phyloP scores from a whole-genome alignment of 306 rosid genomes.

The Benincasa hispida region DNA sequence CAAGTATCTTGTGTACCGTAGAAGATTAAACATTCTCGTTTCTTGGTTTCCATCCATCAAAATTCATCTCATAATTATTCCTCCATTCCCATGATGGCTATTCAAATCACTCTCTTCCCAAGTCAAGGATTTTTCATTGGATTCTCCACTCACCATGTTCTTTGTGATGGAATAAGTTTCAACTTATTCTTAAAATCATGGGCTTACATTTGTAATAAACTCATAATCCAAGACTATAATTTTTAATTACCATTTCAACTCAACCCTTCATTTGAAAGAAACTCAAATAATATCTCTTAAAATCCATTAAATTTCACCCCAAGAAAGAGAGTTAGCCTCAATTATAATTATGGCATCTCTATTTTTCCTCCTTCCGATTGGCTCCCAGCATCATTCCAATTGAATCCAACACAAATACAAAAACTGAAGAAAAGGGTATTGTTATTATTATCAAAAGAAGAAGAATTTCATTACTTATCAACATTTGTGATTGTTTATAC shows the following conservation, averaged over 20 bases:
- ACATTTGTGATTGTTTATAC: too few species aligned
- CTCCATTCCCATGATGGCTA: constrained; percentile 4
- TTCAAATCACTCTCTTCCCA: constrained; percentile 38
- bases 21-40: constrained; percentile 9
- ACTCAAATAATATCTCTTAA: not conserved
- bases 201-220: constrained; percentile 20
- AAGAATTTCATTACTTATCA: too few species aligned
- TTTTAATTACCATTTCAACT: not conserved
- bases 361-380: not conserved
- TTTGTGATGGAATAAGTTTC: constrained; percentile 31
- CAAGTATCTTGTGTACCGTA: not conserved
- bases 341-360: not conserved
- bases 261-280: not conserved
- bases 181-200: constrained; percentile 37
- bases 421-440: not conserved
- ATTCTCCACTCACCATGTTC: constrained; percentile 23
- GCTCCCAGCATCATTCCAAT: constrained; percentile 21
- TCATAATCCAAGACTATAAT: not conserved
- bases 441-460: not conserved
- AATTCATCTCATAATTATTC: constrained; percentile 1
- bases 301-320: not conserved
- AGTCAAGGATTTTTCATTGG: constrained; percentile 32
- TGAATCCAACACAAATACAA: constrained; percentile 1
- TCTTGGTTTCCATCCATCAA: constrained; percentile 13
- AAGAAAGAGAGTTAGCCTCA: not conserved